A percentile compares a stretch with the other conserved stretches of the same genome.
These are phyloP conservation scores for Hanseniaspora clermontiae DNA, from an alignment of 805 yeast genomes.

Conservation along the genomic window DNA sequence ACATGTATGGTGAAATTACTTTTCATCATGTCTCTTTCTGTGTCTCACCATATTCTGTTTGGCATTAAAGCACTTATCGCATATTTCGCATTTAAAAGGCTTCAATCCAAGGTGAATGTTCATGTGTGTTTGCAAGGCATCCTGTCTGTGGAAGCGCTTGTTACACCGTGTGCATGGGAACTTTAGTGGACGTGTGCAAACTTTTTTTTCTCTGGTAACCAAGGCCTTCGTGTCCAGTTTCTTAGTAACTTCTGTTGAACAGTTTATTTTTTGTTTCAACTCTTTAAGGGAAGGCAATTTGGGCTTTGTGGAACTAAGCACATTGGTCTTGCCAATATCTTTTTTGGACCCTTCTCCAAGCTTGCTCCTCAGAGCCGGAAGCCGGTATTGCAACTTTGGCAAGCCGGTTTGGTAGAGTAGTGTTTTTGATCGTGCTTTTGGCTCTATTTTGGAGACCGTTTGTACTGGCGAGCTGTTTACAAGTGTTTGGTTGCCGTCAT, in stretches of 20 bases:
- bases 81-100: neutral
- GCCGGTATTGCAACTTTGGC: neutral
- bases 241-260: neutral
- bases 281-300: neutral
- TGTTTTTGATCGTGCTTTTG: neutral
- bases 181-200: neutral
- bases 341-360: neutral
- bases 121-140: slow-evolving; percentile 11
- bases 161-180: slow-evolving; percentile 1
- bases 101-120: slow-evolving; percentile 10
- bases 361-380: neutral
- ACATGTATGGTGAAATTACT: neutral
- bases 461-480: neutral
- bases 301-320: no score
- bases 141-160: slow-evolving; percentile 3
- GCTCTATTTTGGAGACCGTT: neutral
- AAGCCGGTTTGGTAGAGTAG: neutral
- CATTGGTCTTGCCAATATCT: neutral
- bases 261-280: neutral
- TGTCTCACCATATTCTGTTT: slow-evolving; percentile 12
- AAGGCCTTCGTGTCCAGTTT: neutral
- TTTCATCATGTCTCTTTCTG: neutral
- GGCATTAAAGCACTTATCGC: slow-evolving; percentile 3
- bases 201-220: neutral
- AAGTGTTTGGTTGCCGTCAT: neutral